Percentiles rank a stretch among this genome's conserved stretches.
These are phyloP conservation scores for Eremochloa ophiuroides DNA, from an alignment of 176 grass and related monocot genomes.

Conservation along the genomic window DNA sequence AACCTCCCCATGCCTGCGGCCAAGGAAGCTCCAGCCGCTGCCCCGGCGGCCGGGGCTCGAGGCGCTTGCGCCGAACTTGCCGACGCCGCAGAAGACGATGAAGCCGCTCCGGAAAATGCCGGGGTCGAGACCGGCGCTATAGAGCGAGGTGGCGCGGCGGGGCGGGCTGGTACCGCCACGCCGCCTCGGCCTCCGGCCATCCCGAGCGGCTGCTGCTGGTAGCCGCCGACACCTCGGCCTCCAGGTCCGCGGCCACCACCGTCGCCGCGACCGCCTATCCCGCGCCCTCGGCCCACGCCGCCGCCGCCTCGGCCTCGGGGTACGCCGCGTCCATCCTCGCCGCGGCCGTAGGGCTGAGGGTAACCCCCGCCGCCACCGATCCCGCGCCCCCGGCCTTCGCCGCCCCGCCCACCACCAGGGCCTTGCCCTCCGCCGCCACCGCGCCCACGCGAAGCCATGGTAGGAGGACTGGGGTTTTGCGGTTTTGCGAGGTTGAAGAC, in stretches of 20 bases:
- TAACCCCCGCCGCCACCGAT: neutral
- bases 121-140: neutral
- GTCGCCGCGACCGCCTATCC: neutral
- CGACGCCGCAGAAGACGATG: neutral
- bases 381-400: neutral
- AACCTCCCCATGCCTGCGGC: slow-evolving; percentile 22
- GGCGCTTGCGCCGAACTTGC: neutral
- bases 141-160: neutral
- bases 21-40: neutral
- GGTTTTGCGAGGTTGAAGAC: neutral
- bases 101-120: neutral
- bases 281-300: neutral
- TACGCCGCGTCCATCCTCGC: neutral
- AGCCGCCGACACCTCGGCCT: neutral
- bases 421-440: neutral
- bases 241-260: neutral
- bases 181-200: too few relatives aligned
- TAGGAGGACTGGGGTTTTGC: neutral
- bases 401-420: neutral
- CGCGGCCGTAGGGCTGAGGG: too few relatives aligned
- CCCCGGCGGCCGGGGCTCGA: neutral
- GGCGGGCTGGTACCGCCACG: neutral
- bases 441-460: slow-evolving; percentile 32
- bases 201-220: neutral
- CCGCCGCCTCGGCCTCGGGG: neutral